These are phyloP conservation scores for Phylloporus sp. DNA, from an alignment of 768 basidiomycete genomes.

Conservation along the genomic window DNA sequence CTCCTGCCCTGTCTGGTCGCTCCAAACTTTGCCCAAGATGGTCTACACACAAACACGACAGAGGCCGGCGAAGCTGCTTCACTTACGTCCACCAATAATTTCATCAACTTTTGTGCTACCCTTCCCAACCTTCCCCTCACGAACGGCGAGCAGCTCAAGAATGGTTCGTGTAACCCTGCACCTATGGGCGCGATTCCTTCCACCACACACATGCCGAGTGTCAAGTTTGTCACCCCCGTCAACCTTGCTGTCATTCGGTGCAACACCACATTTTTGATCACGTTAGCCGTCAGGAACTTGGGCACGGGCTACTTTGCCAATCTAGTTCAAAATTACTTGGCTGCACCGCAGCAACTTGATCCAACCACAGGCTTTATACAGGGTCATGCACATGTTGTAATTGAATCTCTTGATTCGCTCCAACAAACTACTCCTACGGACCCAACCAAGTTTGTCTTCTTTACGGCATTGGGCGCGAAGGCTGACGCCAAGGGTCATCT, in stretches of 20 bases:
- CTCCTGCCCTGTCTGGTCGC: constrained; percentile 51
- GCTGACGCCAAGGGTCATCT: constrained; percentile 44
- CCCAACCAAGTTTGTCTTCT: constrained; percentile 54
- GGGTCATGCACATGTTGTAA: constrained; percentile 62
- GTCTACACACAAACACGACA: constrained; percentile 31
- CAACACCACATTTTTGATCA: constrained; percentile 50
- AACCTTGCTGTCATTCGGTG: constrained; percentile 42
- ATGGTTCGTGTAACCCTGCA: constrained; percentile 57
- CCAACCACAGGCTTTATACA: constrained; percentile 43
- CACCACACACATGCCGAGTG: constrained; percentile 46
- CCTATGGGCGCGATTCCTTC: constrained; percentile 59
- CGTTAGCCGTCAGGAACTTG: constrained; percentile 43
- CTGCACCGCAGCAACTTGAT: constrained; percentile 53
- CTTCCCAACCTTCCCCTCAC: constrained; percentile 50
- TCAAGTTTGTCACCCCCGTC: constrained; percentile 47
- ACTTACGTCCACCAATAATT: constrained; percentile 66
- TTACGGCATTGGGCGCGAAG: constrained; percentile 47
- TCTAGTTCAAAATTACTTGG: constrained; percentile 47
- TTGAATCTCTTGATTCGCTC: constrained; percentile 49
- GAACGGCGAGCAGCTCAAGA: constrained; percentile 51
- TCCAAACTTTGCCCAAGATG: constrained; percentile 51
- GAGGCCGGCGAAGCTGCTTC: constrained; percentile 50
- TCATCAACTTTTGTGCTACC: constrained; percentile 63
- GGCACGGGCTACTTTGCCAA: constrained; percentile 59
- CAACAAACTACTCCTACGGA: constrained; percentile 46